Evolutionary conservation across 148 eudicot species (phyloP).

Genomic region (Nepenthes mirabilis): DNA sequence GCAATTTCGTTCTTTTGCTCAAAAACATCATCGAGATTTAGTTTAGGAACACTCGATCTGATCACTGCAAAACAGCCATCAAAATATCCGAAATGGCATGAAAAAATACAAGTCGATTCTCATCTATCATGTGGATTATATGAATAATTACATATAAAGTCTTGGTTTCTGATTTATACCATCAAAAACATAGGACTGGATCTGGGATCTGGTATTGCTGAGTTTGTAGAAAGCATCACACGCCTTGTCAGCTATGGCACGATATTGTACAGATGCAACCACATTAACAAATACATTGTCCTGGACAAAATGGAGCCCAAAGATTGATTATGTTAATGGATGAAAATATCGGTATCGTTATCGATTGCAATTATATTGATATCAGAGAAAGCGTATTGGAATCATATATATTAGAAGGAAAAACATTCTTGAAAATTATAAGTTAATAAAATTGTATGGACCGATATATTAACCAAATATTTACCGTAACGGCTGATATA

Average conservation of each 20-base stretch:
- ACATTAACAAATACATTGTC: conserved; percentile 56
- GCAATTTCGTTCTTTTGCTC: conserved; percentile 72
- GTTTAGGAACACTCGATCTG: conserved; percentile 59
- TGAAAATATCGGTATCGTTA: too few species aligned
- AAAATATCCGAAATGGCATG: not conserved
- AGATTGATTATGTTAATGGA: not conserved
- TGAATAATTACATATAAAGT: not conserved
- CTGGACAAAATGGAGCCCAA: not conserved
- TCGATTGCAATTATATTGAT: too few species aligned
- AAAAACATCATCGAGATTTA: conserved; percentile 48
- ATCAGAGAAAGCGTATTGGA: too few species aligned
- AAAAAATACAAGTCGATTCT: too few species aligned
- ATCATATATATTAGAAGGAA: too few species aligned
- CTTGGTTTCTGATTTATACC: conserved; percentile 16
- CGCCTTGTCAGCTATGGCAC: conserved; percentile 49
- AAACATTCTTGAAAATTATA: too few species aligned
- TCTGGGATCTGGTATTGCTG: conserved; percentile 39
- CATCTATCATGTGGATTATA: too few species aligned
- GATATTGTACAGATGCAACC: conserved; percentile 49
- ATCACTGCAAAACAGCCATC: conserved; percentile 24
- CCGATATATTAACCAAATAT: too few species aligned
- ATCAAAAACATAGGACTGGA: conserved; percentile 61
- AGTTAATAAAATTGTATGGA: too few species aligned
- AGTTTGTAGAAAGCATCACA: conserved; percentile 52
- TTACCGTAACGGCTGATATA: too few species aligned